Base-by-base conservation (phyloP, 1,284 basidiomycete genomes). In the Ustilago loliicola region DNA sequence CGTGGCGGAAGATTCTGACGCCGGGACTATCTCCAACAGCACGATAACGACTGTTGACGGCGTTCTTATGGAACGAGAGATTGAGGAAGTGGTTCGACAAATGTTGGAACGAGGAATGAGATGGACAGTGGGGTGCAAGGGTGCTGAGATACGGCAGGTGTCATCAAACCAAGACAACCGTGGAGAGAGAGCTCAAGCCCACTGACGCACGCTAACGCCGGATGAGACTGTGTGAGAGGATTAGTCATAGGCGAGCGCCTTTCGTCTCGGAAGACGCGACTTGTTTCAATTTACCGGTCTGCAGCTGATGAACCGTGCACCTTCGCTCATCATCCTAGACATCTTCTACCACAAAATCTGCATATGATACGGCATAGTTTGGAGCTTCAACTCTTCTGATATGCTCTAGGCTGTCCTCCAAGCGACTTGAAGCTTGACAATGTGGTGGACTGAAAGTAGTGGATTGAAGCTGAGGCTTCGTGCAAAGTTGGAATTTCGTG, bases 181-280 rank as follows among this genome's bases (percentile, higher is more conserved):
- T 15, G 48, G 48, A 30, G 23, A 27, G 48, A 7, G 27, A 27
- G 10, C 23, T 29, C 17, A 11, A 50, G 48, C 48, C 48, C 48
- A 50, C 48, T 50, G 48, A 50, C 48, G 25, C 48, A 50, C 48
- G 48, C 48, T 50, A 50, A 27, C 48, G 48, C 48, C 48, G 48
- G 25, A 27, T 29, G 36, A 38, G 54, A 34, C 56, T 23, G 13
- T 21, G 45, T 21, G 45, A 47, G 45, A 50, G 25, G 29, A 9
- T 29, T 15, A 29, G 52, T 15, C 52, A 53, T 30, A n/a, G 34
- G 29, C 52, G 30, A 29, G 30, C 51, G 19, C 27, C 51, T 25
- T 23, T 10, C 29, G 27, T 36, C 52, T 53, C 32, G 52, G 30
- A 53, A 53, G 52, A n/a, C 52, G 52, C 52, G n/a, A n/a, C 52